phyloP scores from a whole-genome alignment of 192 early-diverging fungal species.

The Kickxella alabastrina region DNA sequence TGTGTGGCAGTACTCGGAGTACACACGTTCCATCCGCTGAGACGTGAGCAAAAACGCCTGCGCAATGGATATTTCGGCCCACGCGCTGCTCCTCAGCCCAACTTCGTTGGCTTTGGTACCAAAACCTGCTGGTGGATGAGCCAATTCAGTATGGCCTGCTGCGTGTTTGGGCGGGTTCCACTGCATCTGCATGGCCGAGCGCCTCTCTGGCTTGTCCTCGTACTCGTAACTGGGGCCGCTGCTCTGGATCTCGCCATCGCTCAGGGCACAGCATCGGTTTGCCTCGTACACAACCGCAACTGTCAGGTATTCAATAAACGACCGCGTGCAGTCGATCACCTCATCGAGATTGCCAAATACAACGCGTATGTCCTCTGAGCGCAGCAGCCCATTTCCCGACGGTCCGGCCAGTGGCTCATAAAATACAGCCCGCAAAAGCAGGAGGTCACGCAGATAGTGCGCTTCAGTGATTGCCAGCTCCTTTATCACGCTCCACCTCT shows the following conservation, averaged over 20 bases:
- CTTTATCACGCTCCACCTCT: constrained; percentile 66
- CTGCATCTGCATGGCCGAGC: constrained; percentile 12
- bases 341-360: constrained; percentile 78
- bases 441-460: constrained; percentile 70
- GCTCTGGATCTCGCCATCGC: constrained; percentile 5
- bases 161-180: constrained; percentile 18
- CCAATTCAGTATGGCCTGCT: not conserved
- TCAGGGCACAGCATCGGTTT: constrained; percentile 20
- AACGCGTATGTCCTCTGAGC: constrained; percentile 59
- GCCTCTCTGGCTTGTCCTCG: constrained; percentile 18
- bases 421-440: constrained; percentile 66
- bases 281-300: constrained; percentile 53
- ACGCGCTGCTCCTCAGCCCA: constrained; percentile 31
- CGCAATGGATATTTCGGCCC: constrained; percentile 44
- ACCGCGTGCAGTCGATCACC: constrained; percentile 63
- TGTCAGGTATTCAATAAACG: constrained; percentile 64
- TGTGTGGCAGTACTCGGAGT: constrained; percentile 47
- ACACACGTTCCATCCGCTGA: constrained; percentile 46
- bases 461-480: constrained; percentile 79
- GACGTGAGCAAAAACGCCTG: constrained; percentile 41
- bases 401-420: constrained; percentile 55
- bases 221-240: constrained; percentile 22
- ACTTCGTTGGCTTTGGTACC: constrained; percentile 4
- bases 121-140: constrained; percentile 22
- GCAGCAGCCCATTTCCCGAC: constrained; percentile 42